Evolutionary conservation across 1,284 basidiomycete species (phyloP).

Genomic region (Ceratobasidium sp.): DNA sequence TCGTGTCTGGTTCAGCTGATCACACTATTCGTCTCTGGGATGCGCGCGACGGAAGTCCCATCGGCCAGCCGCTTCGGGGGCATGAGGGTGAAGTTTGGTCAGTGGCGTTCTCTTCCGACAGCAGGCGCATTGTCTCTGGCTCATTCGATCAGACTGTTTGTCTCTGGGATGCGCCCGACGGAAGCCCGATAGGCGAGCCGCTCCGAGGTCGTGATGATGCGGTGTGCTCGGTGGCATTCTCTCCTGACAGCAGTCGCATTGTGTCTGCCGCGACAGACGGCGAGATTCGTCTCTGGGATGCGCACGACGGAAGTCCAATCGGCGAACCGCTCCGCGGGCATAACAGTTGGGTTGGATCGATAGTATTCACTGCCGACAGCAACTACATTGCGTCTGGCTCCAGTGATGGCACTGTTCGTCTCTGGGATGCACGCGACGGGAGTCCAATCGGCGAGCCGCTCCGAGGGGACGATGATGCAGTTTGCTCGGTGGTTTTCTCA

Average conservation of each 20-base stretch:
- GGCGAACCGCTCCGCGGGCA: not conserved
- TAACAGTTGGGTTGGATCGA: not conserved
- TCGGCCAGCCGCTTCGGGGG: not conserved
- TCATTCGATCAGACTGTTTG: not conserved
- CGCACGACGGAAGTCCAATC: not conserved
- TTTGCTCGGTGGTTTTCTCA: not conserved
- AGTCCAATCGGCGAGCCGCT: too few relatives aligned
- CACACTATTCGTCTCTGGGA: not conserved
- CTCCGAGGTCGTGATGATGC: not conserved
- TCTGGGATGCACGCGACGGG: not conserved
- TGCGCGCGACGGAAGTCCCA: not conserved
- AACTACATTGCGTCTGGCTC: not conserved
- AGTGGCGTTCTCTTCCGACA: conserved; percentile 5
- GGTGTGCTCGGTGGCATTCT: not conserved
- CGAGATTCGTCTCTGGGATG: not conserved
- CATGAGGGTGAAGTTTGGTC: not conserved
- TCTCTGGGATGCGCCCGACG: not conserved
- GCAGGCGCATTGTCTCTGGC: not conserved
- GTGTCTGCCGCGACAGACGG: not conserved
- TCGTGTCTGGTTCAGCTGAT: not conserved
- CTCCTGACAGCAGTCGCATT: not conserved
- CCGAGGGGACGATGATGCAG: not conserved
- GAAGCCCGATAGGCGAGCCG: not conserved
- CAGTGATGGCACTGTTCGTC: not conserved
- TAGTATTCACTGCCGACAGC: not conserved